Evolutionary conservation across 108 stramenopile species (phyloP), one percentile per base, ranked within the genome.

Genomic region (Conticribra guillardii): DNA sequence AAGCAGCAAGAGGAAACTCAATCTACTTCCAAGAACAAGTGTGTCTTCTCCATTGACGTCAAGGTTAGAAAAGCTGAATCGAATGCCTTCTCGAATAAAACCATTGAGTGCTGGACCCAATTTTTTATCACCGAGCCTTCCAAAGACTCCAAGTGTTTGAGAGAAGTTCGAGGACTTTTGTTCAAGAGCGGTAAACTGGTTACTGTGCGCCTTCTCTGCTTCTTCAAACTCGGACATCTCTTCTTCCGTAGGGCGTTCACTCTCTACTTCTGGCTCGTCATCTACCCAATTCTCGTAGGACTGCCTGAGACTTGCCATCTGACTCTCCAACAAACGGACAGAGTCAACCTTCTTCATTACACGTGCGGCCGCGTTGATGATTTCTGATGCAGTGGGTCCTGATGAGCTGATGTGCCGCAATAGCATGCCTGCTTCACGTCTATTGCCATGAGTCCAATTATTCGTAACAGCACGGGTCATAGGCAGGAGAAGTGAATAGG

Each of bases 281-380:
- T 85, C 84, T 11, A 89, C 60, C 91, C 91, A 95, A 44, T 81
- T 79, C 37, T 92, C 85, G 62, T 87, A 95, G 0, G 81, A 75
- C 67, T 84, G 76, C 15, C 86, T 64, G 21, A 95, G 82, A 51
- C 88, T 84, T 24, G 91, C 89, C 94, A 95, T 92, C 34, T 95
- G 91, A 37, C 90, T 79, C 74, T 95, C 94, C 58, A 95, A 71
- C 46, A 91, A 78, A 32, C 89, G 89, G 14, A 95, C 89, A n/a
- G 87, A 79, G 51, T 89, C 80, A 47, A 79, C 80, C 82, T 89
- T 89, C 68, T 86, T 92, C 67, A 89, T 60, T 29, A 76, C 54
- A 2, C 82, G 69, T 18, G 71, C 69, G 44, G 85, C 34, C 2
- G 74, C 21, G 26, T 65, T 71, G 31, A 91, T 79, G 31, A 88